Evolutionary conservation across 306 rosid species (phyloP).

Genomic region (Glycine tomentella): DNA sequence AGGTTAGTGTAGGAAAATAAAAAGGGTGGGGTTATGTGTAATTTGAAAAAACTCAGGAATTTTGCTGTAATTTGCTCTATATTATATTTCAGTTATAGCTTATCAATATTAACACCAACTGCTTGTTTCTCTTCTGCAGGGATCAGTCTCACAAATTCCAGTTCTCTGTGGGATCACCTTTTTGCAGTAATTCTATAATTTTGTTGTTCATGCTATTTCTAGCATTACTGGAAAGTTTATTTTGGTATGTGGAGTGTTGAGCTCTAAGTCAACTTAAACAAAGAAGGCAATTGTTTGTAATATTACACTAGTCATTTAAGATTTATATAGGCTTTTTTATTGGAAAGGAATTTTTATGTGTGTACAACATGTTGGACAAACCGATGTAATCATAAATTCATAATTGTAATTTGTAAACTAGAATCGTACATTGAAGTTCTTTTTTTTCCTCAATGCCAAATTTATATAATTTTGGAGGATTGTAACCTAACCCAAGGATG

Average conservation of each 20-base stretch:
- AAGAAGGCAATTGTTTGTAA: constrained; percentile 34
- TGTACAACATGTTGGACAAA: constrained; percentile 35
- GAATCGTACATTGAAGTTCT: background rate
- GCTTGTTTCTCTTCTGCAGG: constrained; percentile 61
- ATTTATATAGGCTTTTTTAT: constrained; percentile 22
- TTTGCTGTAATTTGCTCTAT: background rate
- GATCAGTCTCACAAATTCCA: constrained; percentile 84
- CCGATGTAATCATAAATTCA: constrained; percentile 13
- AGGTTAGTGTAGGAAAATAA: too few species aligned
- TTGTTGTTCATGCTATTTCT: constrained; percentile 53
- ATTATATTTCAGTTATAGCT: constrained; percentile 17
- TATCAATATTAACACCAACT: too few species aligned
- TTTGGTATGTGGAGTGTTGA: constrained; percentile 42
- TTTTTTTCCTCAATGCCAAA: background rate
- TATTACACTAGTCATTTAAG: constrained; percentile 10
- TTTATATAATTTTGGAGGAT: constrained; percentile 24
- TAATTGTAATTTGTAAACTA: constrained; percentile 20
- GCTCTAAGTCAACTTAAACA: constrained; percentile 24
- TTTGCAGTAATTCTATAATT: constrained; percentile 41
- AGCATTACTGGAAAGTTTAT: constrained; percentile 49
- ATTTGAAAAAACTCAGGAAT: too few species aligned
- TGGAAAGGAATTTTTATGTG: constrained; percentile 41
- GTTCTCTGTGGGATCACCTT: constrained; percentile 63
- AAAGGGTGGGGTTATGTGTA: too few species aligned
- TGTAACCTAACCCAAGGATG: background rate